Percentiles rank a stretch among this genome's conserved stretches.
phyloP scores from a whole-genome alignment of 208 protist genomes.

The Crithidia fasciculata region DNA sequence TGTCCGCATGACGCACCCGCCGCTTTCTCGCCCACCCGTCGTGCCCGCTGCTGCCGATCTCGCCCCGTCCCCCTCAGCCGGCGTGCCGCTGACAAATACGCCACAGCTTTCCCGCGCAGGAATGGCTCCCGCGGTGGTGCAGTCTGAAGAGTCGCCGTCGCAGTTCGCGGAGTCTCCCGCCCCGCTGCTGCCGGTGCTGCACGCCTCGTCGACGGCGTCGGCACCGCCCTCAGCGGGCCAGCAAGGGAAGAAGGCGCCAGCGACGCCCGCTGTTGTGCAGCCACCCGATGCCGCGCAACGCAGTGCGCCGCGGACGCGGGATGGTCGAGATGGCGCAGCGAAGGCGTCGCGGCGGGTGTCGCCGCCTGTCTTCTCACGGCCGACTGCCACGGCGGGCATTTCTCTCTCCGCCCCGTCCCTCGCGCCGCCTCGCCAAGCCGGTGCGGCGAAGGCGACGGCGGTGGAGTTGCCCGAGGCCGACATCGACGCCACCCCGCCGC shows the following conservation, averaged over 20 bases:
- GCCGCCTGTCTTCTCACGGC: background rate
- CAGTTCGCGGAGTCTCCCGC: background rate
- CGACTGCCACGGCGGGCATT: too few species aligned
- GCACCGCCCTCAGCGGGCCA: background rate
- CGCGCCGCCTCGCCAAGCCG: background rate
- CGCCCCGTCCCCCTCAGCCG: background rate
- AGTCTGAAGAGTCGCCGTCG: background rate
- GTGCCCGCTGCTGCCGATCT: background rate
- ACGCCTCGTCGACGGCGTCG: background rate
- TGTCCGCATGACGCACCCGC: slow-evolving; percentile 18
- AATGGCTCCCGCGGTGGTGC: background rate
- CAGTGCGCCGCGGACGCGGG: too few species aligned
- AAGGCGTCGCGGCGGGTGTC: background rate
- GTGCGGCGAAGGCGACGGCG: background rate
- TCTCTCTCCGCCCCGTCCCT: background rate
- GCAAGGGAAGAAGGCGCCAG: too few species aligned
- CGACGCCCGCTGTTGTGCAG: too few species aligned
- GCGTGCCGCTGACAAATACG: background rate
- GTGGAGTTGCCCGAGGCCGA: background rate
- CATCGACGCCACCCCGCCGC: background rate
- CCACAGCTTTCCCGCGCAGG: background rate
- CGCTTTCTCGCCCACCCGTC: background rate
- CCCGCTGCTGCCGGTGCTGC: slow-evolving; percentile 3
- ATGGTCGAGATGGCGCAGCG: background rate
- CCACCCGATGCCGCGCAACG: too few species aligned